Conservation (phyloP, 495 filamentous ascomycete genomes). For the Penicillium bovifimosum region DNA sequence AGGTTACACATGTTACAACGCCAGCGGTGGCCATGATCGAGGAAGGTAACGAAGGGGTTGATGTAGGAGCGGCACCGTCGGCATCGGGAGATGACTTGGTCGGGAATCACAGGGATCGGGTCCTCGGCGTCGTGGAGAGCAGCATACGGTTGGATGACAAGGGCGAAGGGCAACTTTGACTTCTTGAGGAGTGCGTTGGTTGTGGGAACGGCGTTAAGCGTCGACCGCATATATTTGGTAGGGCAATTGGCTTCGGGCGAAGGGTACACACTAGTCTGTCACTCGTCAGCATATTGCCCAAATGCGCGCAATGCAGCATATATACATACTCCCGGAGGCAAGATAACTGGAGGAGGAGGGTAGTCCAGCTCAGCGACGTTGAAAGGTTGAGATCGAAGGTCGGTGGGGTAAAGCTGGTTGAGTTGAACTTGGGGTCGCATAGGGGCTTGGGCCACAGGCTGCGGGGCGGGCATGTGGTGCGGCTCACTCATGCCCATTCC, state of each 20-base stretch:
- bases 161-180: conserved; percentile 88
- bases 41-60: conserved; percentile 92
- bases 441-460: conserved; percentile 47
- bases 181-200: conserved; percentile 91
- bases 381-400: conserved; percentile 86
- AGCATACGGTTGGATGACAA: conserved; percentile 92
- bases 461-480: conserved; percentile 49
- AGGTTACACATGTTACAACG: conserved; percentile 99
- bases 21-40: conserved; percentile 97
- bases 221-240: conserved; percentile 92
- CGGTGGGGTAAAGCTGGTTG: conserved; percentile 88
- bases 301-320: neutral
- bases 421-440: conserved; percentile 48
- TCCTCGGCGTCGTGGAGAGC: conserved; percentile 91
- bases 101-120: conserved; percentile 82
- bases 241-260: conserved; percentile 90
- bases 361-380: conserved; percentile 89
- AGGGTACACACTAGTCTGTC: conserved; percentile 82
- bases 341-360: conserved; percentile 82
- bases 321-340: conserved; percentile 81
- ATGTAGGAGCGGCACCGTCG: conserved; percentile 94
- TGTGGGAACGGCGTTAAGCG: conserved; percentile 86
- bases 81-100: conserved; percentile 96
- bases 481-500: conserved; percentile 69
- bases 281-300: conserved; percentile 23